Evolutionary conservation across 192 early-diverging fungal genomes (phyloP).

Genomic region (Coemansia sp.): DNA sequence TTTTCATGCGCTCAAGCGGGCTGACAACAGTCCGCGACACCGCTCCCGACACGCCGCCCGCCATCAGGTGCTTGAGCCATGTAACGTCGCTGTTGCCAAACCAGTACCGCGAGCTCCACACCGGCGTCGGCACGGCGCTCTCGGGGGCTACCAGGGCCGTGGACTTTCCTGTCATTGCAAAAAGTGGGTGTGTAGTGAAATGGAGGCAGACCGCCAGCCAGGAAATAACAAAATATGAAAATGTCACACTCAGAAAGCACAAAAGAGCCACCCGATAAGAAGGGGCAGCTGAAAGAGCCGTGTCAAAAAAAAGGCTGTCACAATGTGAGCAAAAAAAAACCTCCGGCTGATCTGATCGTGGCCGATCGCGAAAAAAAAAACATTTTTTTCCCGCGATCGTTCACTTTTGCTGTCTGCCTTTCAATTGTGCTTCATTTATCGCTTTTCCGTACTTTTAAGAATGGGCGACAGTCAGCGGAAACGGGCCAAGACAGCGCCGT

Average conservation of each 20-base stretch:
- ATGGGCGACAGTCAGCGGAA: slow-evolving; percentile 5
- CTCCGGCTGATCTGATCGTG: slow-evolving; percentile 2
- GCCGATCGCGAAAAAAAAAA: not conserved
- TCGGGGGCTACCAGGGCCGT: slow-evolving; percentile 25
- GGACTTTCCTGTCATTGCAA: slow-evolving; percentile 12
- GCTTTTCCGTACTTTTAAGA: not conserved
- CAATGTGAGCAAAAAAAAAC: not conserved
- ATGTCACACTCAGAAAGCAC: not conserved
- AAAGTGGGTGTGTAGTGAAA: not conserved
- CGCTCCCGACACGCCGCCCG: slow-evolving; percentile 74
- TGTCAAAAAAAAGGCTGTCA: too few species aligned
- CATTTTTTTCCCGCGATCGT: not conserved
- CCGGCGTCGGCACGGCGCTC: slow-evolving; percentile 4
- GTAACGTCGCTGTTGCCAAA: slow-evolving; percentile 54
- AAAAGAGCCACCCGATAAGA: not conserved
- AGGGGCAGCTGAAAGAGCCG: too few species aligned
- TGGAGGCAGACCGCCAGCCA: not conserved
- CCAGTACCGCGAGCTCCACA: slow-evolving; percentile 55
- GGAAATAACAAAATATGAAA: not conserved
- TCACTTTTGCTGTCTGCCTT: not conserved
- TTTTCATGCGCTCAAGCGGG: slow-evolving; percentile 82
- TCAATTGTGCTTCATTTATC: not conserved
- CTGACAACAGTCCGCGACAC: slow-evolving; percentile 78
- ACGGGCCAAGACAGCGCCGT: not conserved
- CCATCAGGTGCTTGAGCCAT: slow-evolving; percentile 71